Base-by-base conservation (phyloP, 805 yeast species). In the Saccharomycopsis vini region DNA sequence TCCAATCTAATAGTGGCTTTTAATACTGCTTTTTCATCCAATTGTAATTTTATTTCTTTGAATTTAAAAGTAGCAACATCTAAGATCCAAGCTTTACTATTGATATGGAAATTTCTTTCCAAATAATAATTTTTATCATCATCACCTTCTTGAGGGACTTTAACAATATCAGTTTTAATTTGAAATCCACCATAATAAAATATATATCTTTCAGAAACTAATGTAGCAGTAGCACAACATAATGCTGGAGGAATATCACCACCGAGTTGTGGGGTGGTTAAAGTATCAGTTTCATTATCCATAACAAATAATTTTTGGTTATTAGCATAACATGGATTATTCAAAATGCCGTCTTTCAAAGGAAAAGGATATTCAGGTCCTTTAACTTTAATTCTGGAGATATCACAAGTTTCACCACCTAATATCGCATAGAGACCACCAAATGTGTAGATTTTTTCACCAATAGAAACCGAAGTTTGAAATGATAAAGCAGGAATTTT, bases 111-210 rank as follows among this genome's bases (percentile, higher is more conserved):
- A 20, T 66, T 63, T 50, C 70, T 68, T 35, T 68, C 64, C 15
- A 68, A 50, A 21, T 42, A 48, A 29, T 56, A 62, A 50, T 48
- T 64, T 38, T 72, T 74, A 48, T 46, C 57, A 28, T 54, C 51
- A 18, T 39, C 39, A 9, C 3, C 29, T 20, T 30, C 33, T 21
- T 16, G 24, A 21, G 43, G 26, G 9, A 5, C 46, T 9, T 50
- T 47, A 5, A 61, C 56, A 15, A 63, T 61, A 5, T 59, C 57
- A 16, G 68, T 67, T 4, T 54, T 49, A 4, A 67, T 54, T 53
- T 72, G 73, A 56, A 80, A 73, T 0, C 92, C 94, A n/a, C 90
- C 94, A 55, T 74, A 80, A 46, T 72, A 69, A 50, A 81, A 68
- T 13, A 77, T 66, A 52, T 79, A 79, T 30, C 75, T 60, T n/a